Conservation (phyloP, 352 stramenopile species). For the Peronospora farinosa region DNA sequence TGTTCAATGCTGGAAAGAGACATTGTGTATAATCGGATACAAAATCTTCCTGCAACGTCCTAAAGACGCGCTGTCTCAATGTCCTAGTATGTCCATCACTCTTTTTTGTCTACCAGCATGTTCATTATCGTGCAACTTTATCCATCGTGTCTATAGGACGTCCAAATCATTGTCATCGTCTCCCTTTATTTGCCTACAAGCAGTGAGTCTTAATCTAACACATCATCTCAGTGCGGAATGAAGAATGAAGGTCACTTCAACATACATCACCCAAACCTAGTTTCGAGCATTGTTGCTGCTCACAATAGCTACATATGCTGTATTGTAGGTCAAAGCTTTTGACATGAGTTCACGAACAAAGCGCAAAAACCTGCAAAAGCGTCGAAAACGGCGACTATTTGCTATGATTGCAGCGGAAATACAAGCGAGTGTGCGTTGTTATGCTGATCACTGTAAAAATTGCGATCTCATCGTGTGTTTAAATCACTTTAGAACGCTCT, state of each 20-base stretch:
- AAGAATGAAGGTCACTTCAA: slow-evolving; percentile 32
- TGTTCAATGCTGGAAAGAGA: slow-evolving; percentile 76
- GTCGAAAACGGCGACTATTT: slow-evolving; percentile 58
- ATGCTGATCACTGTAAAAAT: not conserved
- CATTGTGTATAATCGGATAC: slow-evolving; percentile 79
- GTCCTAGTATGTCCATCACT: slow-evolving; percentile 27
- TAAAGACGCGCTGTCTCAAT: slow-evolving; percentile 31
- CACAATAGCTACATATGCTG: slow-evolving; percentile 6
- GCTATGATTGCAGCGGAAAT: slow-evolving; percentile 50
- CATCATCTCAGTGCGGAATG: slow-evolving; percentile 17
- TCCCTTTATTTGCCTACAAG: slow-evolving; percentile 9
- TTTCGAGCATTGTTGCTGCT: not conserved
- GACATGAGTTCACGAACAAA: slow-evolving; percentile 50
- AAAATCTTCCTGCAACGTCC: slow-evolving; percentile 78
- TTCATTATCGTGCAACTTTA: slow-evolving; percentile 78
- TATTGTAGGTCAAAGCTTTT: slow-evolving; percentile 3
- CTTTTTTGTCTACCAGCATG: slow-evolving; percentile 71
- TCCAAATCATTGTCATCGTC: slow-evolving; percentile 48
- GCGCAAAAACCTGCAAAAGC: slow-evolving; percentile 79
- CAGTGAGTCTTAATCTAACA: slow-evolving; percentile 1
- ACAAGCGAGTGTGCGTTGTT: slow-evolving; percentile 26
- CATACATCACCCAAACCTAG: slow-evolving; percentile 1
- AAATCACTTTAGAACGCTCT: slow-evolving; percentile 1
- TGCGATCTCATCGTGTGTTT: slow-evolving; percentile 1
- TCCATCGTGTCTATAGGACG: slow-evolving; percentile 50